A percentile compares a stretch with the other conserved stretches of the same genome.
These are phyloP conservation scores for Dactylellina haptotyla DNA, from an alignment of 2,329 filamentous ascomycete genomes.

Conservation along the genomic window DNA sequence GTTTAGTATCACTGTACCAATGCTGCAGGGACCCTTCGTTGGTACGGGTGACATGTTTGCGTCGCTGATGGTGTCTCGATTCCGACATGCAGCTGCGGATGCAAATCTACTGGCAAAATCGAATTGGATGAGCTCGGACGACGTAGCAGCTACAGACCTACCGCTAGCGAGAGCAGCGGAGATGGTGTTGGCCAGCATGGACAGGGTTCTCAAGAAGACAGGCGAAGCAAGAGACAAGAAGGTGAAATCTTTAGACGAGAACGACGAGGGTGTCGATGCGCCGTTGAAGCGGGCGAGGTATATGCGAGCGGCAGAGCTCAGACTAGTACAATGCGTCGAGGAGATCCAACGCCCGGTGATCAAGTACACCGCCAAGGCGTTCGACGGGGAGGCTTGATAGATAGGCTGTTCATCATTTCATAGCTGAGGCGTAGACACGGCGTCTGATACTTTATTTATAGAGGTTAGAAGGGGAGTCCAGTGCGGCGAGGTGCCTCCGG, in stretches of 20 bases:
- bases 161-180: constrained; percentile 85
- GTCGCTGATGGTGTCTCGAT: constrained; percentile 83
- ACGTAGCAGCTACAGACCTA: constrained; percentile 74
- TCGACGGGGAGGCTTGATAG: constrained; percentile 20
- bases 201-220: constrained; percentile 78
- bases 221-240: constrained; percentile 71
- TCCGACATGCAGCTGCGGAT: constrained; percentile 71
- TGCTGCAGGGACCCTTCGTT: constrained; percentile 91
- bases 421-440: background rate
- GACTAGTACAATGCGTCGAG: constrained; percentile 68
- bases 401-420: background rate
- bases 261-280: constrained; percentile 63
- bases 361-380: constrained; percentile 39
- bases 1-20: constrained; percentile 86
- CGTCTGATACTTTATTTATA: background rate
- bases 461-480: no score
- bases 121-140: constrained; percentile 82
- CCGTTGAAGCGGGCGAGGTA: constrained; percentile 70
- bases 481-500: no score
- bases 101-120: constrained; percentile 66
- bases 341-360: constrained; percentile 55
- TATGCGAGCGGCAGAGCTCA: constrained; percentile 88
- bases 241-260: constrained; percentile 62
- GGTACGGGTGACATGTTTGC: constrained; percentile 99
- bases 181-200: constrained; percentile 92